These are phyloP conservation scores for Zygotorulaspora chibaensis DNA, from an alignment of 805 yeast genomes.

Conservation along the genomic window DNA sequence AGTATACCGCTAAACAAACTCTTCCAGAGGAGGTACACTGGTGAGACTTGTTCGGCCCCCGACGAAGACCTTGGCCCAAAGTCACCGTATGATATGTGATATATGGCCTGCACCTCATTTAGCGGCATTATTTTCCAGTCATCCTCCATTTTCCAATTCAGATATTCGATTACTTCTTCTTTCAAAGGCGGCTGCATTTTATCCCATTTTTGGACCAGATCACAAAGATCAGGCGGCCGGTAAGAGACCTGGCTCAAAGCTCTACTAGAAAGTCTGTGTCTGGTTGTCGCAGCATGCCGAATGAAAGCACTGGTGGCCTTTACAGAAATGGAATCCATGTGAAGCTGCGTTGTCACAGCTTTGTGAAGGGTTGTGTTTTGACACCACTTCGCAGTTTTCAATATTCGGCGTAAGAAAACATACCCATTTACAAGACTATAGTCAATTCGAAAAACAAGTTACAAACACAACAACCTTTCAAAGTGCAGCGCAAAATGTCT, in stretches of 20 bases:
- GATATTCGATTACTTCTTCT: conserved; percentile 37
- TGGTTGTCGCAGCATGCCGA: neutral
- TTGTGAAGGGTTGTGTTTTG: neutral
- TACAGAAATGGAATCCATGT: too few species aligned
- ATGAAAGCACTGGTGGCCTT: too few species aligned
- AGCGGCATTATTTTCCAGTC: conserved; percentile 32
- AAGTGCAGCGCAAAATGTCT: too few species aligned
- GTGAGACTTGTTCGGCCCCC: conserved; percentile 5
- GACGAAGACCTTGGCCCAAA: conserved; percentile 35
- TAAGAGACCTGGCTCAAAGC: conserved; percentile 1
- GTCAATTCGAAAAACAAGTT: too few species aligned
- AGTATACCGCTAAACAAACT: conserved; percentile 22
- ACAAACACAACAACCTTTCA: too few species aligned
- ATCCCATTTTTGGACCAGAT: conserved; percentile 32
- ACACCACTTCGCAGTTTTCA: too few species aligned
- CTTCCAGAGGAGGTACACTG: conserved; percentile 19
- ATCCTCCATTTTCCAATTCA: conserved; percentile 32
- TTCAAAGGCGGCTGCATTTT: conserved; percentile 32
- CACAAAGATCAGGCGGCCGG: conserved; percentile 32
- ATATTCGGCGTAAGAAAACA: too few species aligned
- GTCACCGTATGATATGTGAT: conserved; percentile 37
- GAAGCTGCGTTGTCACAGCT: neutral
- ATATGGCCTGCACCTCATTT: conserved; percentile 32
- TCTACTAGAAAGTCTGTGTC: neutral
- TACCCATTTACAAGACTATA: too few species aligned